A percentile compares a stretch with the other conserved stretches of the same genome.
phyloP scores from a whole-genome alignment of 78 protist genomes.

The Dictyostelium discoideum region dicty_2.7 NC_007088.5:7399001-7399500 shows the following conservation, averaged over 20 bases:
- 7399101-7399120: not conserved
- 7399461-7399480: not conserved
- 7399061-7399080: too few relatives aligned
- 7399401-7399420: conserved; percentile 16
- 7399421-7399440: not conserved
- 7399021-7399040: too few relatives aligned
- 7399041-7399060: too few relatives aligned
- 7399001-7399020: too few relatives aligned
- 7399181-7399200: not conserved
- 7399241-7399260: conserved; percentile 47
- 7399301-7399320: conserved; percentile 55
- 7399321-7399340: conserved; percentile 85
- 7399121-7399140: too few relatives aligned
- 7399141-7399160: not conserved
- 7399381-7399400: conserved; percentile 82
- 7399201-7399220: not conserved
- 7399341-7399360: conserved; percentile 77
- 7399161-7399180: not conserved
- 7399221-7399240: not conserved
- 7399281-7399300: conserved; percentile 76
- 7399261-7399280: conserved; percentile 83
- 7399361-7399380: conserved; percentile 68
- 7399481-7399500: too few relatives aligned
- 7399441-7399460: not conserved
- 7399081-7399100: too few relatives aligned